Evolutionary conservation across 495 filamentous ascomycete species (phyloP).

Genomic region (Aspergillus campestris): DNA sequence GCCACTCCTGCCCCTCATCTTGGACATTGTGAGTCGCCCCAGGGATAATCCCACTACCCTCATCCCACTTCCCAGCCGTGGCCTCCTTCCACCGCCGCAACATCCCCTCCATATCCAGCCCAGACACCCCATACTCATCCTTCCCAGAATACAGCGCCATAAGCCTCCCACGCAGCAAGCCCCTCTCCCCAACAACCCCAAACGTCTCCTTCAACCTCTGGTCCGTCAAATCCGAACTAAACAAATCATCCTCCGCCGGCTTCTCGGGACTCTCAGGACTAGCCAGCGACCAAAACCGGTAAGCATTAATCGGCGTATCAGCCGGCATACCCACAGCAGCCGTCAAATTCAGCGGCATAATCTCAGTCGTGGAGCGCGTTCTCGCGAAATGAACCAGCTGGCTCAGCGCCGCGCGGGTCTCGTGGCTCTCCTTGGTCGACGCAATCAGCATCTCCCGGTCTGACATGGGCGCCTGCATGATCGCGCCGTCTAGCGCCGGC

Average conservation of each 20-base stretch:
- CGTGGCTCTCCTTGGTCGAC: constrained; percentile 14
- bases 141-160: constrained; percentile 54
- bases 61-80: constrained; percentile 40
- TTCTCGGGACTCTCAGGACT: constrained; percentile 44
- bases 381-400: constrained; percentile 45
- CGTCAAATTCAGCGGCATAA: constrained; percentile 48
- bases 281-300: constrained; percentile 58
- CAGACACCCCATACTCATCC: constrained; percentile 62
- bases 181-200: constrained; percentile 47
- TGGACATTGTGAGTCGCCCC: constrained; percentile 56
- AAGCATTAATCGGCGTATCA: constrained; percentile 45
- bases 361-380: constrained; percentile 27
- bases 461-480: constrained; percentile 73
- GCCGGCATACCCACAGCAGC: constrained; percentile 37
- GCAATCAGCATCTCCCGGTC: constrained; percentile 61
- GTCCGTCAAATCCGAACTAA: constrained; percentile 68
- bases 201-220: constrained; percentile 52
- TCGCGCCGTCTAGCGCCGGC: constrained; percentile 62
- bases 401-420: constrained; percentile 36
- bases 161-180: constrained; percentile 44
- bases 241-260: constrained; percentile 77
- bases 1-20: constrained; percentile 38
- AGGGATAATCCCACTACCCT: constrained; percentile 47
- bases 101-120: constrained; percentile 55
- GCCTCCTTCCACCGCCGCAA: constrained; percentile 62